Evolutionary conservation across 306 rosid species (phyloP), one percentile per base, ranked within the genome.

Genomic region (Vicia villosa): DNA sequence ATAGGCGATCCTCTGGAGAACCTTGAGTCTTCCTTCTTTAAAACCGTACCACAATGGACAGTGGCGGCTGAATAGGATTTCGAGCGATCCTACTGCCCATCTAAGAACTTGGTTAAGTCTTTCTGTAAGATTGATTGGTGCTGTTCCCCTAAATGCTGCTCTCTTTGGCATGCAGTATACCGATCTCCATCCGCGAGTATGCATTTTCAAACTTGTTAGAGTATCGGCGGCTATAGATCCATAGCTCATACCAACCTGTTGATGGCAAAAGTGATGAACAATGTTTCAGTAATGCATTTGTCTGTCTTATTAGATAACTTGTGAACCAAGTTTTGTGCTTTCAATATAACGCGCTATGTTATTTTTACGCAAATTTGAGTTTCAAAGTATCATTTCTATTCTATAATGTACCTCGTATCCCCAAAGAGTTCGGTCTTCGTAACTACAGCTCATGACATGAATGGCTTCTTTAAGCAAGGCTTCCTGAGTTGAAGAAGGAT

Each of bases 51-150:
- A 77, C 30, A 91, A 63, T 4, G 99, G 99, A 68, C 97, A 87
- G 70, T 94, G 97, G 77, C 74, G 78, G 82, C 99, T 94, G 92
- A 94, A 91, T 69, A 94, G 88, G 62, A 94, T 94, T 82, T 94
- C 95, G 59, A 94, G 90, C 63, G 99, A 91, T 59, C 99, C 99
- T 15, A 91, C 83, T n/a, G 97, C 99, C 97, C 99, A 83, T 72
- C 83, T 75, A 56, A 93, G 96, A 63, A 93, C 96, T 77, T 93
- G 98, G 82, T 85, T 90, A 20, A 93, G 90, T 74, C 98, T 57
- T 78, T 93, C 98, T 32, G 98, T 85, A 72, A 93, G 88, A 82
- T 93, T 93, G 84, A 88, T 88, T 9, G 98, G 96, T 78, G 98
- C 98, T 47, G 98, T 90, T 10, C 94, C 98, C 83, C 88, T 85